Conservation (phyloP, 2,329 filamentous ascomycete genomes). For the Alternaria incomplexa region DNA sequence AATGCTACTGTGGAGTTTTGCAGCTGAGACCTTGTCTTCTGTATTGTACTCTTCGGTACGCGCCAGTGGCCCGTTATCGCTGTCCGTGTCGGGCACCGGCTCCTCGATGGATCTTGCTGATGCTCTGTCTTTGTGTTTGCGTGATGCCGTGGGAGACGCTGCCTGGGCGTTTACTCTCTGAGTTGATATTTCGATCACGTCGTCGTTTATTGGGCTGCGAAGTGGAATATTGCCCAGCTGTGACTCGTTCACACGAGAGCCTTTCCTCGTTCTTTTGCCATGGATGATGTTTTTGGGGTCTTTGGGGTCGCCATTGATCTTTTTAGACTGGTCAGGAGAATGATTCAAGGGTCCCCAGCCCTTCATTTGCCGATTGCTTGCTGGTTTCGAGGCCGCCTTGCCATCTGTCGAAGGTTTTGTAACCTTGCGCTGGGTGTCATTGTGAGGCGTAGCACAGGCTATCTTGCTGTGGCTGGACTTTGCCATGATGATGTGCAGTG, state of each 20-base stretch:
- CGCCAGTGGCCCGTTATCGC: no score
- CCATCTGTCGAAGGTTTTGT: background rate
- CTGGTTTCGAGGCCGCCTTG: background rate
- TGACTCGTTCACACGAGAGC: background rate
- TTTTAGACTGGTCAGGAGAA: background rate
- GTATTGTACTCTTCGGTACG: background rate
- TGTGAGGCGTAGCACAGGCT: background rate
- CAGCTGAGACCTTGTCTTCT: background rate
- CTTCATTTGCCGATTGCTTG: background rate
- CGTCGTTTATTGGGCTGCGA: no score
- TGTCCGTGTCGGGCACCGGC: background rate
- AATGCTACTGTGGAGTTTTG: background rate
- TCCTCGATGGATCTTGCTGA: background rate
- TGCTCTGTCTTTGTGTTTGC: background rate
- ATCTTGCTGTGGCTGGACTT: background rate
- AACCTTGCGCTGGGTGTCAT: background rate
- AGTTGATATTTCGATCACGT: no score
- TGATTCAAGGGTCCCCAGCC: background rate
- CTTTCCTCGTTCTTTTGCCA: background rate
- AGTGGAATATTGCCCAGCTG: background rate
- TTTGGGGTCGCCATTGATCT: background rate
- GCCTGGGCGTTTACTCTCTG: background rate
- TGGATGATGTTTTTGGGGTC: background rate
- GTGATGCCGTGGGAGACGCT: background rate
- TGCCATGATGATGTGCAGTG: background rate